Evolutionary conservation across 331 rosid genomes (phyloP).

Genomic region (Quercus tomentella): DNA sequence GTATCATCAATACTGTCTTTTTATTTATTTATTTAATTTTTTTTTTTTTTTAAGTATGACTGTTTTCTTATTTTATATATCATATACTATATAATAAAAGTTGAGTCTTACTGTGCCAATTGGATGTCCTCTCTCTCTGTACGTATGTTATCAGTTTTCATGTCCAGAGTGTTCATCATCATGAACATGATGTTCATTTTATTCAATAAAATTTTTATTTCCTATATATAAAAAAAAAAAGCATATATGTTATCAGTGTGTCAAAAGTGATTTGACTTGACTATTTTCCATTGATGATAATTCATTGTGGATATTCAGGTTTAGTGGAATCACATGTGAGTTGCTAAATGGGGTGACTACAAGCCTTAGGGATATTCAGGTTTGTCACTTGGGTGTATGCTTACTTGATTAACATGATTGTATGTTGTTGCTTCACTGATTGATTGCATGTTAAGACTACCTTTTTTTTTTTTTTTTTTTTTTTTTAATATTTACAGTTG

Average conservation of each 20-base stretch:
- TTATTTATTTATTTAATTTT: background rate
- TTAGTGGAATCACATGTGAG: slow-evolving; percentile 88
- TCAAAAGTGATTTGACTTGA: background rate
- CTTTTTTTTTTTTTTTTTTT: slow-evolving; percentile 23
- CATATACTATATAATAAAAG: too few species aligned
- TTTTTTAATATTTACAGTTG: slow-evolving; percentile 33
- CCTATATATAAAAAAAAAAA: fast-evolving
- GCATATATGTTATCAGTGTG: background rate
- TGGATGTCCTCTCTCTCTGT: background rate
- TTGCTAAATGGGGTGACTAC: slow-evolving; percentile 87
- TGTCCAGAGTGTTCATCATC: too few species aligned
- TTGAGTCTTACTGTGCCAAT: too few species aligned
- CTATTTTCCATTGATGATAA: background rate
- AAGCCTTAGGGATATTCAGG: slow-evolving; percentile 85
- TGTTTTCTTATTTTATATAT: too few species aligned
- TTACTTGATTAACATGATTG: background rate
- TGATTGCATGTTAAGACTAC: slow-evolving; percentile 20
- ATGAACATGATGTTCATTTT: too few species aligned
- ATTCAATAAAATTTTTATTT: too few species aligned
- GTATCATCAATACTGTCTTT: background rate
- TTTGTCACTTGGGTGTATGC: slow-evolving; percentile 25
- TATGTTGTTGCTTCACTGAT: slow-evolving; percentile 11
- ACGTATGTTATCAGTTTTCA: background rate
- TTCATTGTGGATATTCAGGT: slow-evolving; percentile 49
- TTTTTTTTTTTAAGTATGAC: background rate